phyloP scores from a whole-genome alignment of 2,329 filamentous ascomycete species.

The Malbranchea cinnamomea region DNA sequence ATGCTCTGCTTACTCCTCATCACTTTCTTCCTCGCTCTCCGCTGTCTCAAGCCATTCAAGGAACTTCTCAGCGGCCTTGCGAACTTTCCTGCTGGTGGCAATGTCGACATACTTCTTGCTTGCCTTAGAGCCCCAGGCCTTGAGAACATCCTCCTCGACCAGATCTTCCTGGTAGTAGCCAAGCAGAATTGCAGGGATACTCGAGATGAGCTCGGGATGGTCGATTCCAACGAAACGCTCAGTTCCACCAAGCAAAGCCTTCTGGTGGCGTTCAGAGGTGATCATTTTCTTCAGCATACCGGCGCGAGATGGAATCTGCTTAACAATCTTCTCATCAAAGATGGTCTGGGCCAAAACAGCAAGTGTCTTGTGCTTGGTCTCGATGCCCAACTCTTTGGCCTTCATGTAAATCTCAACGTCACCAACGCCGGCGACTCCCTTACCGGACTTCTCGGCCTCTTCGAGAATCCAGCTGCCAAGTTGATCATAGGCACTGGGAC shows the following conservation, averaged over 20 bases:
- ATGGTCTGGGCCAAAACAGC: constrained; percentile 85
- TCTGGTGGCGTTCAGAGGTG: constrained; percentile 85
- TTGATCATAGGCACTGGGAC: constrained; percentile 68
- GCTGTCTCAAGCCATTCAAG: constrained; percentile 85
- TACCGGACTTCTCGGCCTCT: constrained; percentile 53
- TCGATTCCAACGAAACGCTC: constrained; percentile 82
- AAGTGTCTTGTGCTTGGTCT: constrained; percentile 84
- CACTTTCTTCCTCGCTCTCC: constrained; percentile 55
- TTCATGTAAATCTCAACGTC: constrained; percentile 91
- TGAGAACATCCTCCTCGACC: constrained; percentile 72
- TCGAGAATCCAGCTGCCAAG: constrained; percentile 84
- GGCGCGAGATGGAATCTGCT: constrained; percentile 73
- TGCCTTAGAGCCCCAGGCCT: constrained; percentile 83
- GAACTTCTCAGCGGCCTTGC: constrained; percentile 88
- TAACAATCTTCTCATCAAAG: constrained; percentile 78
- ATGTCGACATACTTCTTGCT: constrained; percentile 98
- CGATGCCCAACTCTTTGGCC: constrained; percentile 90
- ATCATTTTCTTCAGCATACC: constrained; percentile 84
- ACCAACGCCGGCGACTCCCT: constrained; percentile 62
- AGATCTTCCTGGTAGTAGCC: constrained; percentile 85
- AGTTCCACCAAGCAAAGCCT: constrained; percentile 84
- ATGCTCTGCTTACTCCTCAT: constrained; percentile 42
- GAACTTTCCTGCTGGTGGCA: constrained; percentile 80
- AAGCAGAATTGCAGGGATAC: constrained; percentile 76
- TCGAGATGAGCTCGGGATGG: constrained; percentile 59